Evolutionary conservation across 345 rosid genomes (phyloP), one percentile per base, ranked within the genome.

Genomic region (Camelina sativa): DNA sequence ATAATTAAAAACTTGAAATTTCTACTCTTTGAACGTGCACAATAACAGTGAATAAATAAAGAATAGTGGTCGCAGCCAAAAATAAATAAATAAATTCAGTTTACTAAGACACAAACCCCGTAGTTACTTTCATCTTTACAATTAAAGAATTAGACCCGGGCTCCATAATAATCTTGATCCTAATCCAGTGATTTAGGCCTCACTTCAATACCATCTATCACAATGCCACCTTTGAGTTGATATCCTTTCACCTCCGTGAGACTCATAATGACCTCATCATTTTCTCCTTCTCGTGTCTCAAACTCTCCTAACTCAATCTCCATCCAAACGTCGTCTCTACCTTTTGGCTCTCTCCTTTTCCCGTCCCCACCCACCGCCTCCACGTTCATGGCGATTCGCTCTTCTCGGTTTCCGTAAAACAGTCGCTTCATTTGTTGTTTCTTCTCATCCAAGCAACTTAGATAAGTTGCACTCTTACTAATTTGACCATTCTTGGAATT

Each of bases 271-370:
- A 81, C 66, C 35, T 77, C 62, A 47, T 58, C 69, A 75, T 63
- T 71, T 5, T 72, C 69, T 60, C 63, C 72, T 35, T 74, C 76
- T 22, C 40, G 23, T 12, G 74, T 79, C 59, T 73, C 83, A 40
- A 84, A 86, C 19, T 77, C 74, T 20, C 88, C 86, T 55, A 86
- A 54, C 73, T 85, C 85, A 30, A 85, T 78, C 82, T 80, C 86
- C 38, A 72, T 56, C 88, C 86, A 86, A 11, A 83, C 88, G 47
- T 86, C 85, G 35, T 74, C 65, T 20, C 84, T 47, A 41, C 69
- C 75, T 8, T 34, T 6, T 15, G 65, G 72, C 8, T 53, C 37
- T 10, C 56, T 67, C 59, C 46, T 71, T 32, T 72, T 63, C 32
- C 52, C 40, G 12, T 70, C 75, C 7, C 17, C 59, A 0, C 8